phyloP scores from a whole-genome alignment of 2,329 filamentous ascomycete species.

The Didymosphaeria variabile region DNA sequence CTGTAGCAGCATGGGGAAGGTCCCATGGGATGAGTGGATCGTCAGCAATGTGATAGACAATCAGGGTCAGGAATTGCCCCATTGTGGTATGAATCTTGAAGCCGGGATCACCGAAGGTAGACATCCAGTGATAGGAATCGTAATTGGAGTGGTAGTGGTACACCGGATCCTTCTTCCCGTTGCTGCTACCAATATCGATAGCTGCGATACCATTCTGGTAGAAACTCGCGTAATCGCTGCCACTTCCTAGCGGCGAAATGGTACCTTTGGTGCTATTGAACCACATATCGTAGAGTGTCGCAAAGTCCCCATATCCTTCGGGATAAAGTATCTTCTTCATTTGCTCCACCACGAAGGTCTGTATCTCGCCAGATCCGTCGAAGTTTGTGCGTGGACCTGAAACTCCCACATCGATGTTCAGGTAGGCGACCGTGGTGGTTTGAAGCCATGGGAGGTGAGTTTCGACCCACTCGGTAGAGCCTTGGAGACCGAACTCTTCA shows the following conservation, averaged over 20 bases:
- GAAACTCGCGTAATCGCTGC: slow-evolving; percentile 54
- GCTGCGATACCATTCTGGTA: slow-evolving; percentile 49
- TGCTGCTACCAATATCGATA: slow-evolving; percentile 31
- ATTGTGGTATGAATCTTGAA: slow-evolving; percentile 31
- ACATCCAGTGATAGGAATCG: slow-evolving; percentile 36
- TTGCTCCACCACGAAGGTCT: slow-evolving; percentile 29
- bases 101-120: slow-evolving; percentile 30
- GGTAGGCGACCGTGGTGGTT: slow-evolving; percentile 33
- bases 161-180: slow-evolving; percentile 27
- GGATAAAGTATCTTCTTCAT: slow-evolving; percentile 34
- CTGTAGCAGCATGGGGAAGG: slow-evolving; percentile 27
- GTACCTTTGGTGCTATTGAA: slow-evolving; percentile 35
- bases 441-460: slow-evolving; percentile 37
- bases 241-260: slow-evolving; percentile 50
- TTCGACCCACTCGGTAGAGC: slow-evolving; percentile 52
- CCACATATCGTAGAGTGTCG: slow-evolving; percentile 54
- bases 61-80: slow-evolving; percentile 29
- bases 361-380: slow-evolving; percentile 28
- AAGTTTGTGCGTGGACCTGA: slow-evolving; percentile 29
- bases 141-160: slow-evolving; percentile 38
- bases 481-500: slow-evolving; percentile 44
- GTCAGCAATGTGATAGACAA: slow-evolving; percentile 32
- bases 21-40: slow-evolving; percentile 32
- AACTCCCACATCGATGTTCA: slow-evolving; percentile 32
- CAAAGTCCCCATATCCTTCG: slow-evolving; percentile 25